A percentile compares a stretch with the other conserved stretches of the same genome.
phyloP scores from a whole-genome alignment of 2,329 filamentous ascomycete genomes.

The Phaeosphaeriaceae sp. region DNA sequence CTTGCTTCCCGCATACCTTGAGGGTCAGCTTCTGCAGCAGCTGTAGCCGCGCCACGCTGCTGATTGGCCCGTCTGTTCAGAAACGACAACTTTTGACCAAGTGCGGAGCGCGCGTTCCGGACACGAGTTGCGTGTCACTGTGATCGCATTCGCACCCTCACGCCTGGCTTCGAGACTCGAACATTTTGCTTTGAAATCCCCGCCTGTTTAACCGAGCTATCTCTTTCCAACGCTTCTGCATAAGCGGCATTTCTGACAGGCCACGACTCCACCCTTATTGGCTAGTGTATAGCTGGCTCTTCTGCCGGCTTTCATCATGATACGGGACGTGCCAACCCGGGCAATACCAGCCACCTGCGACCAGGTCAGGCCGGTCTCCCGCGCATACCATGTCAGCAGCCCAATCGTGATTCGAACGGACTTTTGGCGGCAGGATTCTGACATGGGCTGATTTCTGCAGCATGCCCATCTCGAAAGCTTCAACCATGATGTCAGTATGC shows the following conservation, averaged over 20 bases:
- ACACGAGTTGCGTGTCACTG: conserved; percentile 12
- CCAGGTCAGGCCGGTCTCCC: conserved; percentile 42
- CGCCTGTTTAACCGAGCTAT: conserved; percentile 40
- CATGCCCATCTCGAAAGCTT: conserved; percentile 27
- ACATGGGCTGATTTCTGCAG: conserved; percentile 48
- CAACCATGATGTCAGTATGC: conserved; percentile 41
- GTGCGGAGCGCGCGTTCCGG: conserved; percentile 18
- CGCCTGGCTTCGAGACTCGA: conserved; percentile 20
- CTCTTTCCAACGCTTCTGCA: conserved; percentile 46
- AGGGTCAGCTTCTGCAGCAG: conserved; percentile 23
- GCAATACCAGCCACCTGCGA: conserved; percentile 23
- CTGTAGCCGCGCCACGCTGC: background rate
- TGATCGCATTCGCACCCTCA: conserved; percentile 10
- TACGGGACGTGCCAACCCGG: conserved; percentile 40
- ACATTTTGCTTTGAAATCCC: conserved; percentile 43
- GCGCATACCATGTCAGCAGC: conserved; percentile 34
- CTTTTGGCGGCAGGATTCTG: conserved; percentile 37
- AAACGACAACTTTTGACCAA: background rate
- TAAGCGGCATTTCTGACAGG: conserved; percentile 45
- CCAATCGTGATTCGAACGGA: conserved; percentile 38
- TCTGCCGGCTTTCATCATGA: conserved; percentile 43
- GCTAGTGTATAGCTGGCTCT: conserved; percentile 17
- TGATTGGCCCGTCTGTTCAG: conserved; percentile 13
- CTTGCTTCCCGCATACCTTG: conserved; percentile 48
- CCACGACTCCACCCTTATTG: conserved; percentile 32